These are phyloP conservation scores for Lasiodiplodia citricola DNA, from an alignment of 2,329 filamentous ascomycete species.

Conservation along the genomic window DNA sequence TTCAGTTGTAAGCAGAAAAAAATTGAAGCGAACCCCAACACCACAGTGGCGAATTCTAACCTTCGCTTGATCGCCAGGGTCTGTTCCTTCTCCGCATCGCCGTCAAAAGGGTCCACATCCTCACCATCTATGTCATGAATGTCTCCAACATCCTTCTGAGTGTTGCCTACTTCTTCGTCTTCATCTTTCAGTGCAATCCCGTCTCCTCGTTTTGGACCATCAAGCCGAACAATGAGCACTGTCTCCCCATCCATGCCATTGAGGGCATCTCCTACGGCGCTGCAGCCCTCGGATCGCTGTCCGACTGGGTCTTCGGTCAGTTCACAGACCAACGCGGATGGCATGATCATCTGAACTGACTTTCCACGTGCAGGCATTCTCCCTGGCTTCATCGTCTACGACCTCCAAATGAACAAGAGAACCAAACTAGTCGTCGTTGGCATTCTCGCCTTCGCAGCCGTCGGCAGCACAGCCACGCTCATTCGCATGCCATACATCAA, in stretches of 20 bases:
- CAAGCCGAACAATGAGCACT: conserved; percentile 45
- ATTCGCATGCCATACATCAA: conserved; percentile 53
- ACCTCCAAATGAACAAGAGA: conserved; percentile 59
- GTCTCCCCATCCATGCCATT: conserved; percentile 52
- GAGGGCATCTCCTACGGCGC: conserved; percentile 56
- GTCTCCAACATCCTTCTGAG: conserved; percentile 51
- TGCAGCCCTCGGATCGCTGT: conserved; percentile 36
- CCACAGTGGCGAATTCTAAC: background rate
- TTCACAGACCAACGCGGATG: background rate
- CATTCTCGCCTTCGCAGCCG: conserved; percentile 56
- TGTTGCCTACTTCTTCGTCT: conserved; percentile 56
- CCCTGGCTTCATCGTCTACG: conserved; percentile 58
- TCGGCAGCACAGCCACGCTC: conserved; percentile 59
- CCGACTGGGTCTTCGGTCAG: conserved; percentile 39
- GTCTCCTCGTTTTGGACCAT: conserved; percentile 58
- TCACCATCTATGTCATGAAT: conserved; percentile 54
- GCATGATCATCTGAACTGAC: background rate
- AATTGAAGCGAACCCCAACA: background rate
- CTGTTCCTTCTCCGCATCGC: conserved; percentile 62
- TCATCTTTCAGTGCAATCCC: conserved; percentile 60
- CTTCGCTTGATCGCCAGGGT: conserved; percentile 17
- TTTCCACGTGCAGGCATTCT: conserved; percentile 32
- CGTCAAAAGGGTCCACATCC: conserved; percentile 49
- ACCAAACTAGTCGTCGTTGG: conserved; percentile 59
- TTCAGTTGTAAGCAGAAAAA: conserved; percentile 48